A percentile compares a stretch with the other conserved stretches of the same genome.
These are phyloP conservation scores for Spencermartinsiella europaea DNA, from an alignment of 805 yeast genomes.

Conservation along the genomic window DNA sequence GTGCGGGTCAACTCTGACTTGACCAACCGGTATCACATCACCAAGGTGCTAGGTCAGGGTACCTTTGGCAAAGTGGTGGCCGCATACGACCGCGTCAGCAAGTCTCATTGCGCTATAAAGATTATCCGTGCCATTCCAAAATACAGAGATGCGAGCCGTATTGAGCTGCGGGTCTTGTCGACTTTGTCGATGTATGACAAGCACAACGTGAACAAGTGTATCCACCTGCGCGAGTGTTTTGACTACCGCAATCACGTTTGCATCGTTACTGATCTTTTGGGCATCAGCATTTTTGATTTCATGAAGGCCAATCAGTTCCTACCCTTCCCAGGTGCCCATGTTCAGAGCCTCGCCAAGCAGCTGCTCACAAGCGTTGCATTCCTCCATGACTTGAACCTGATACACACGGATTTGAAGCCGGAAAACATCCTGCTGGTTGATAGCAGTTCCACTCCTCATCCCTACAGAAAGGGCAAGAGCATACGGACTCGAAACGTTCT, in stretches of 20 bases:
- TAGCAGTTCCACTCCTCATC: constrained; percentile 40
- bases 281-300: constrained; percentile 84
- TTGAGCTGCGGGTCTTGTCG: constrained; percentile 78
- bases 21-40: constrained; percentile 66
- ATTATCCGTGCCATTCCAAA: constrained; percentile 88
- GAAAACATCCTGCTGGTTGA: constrained; percentile 78
- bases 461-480: constrained; percentile 27
- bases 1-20: constrained; percentile 33
- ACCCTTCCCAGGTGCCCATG: constrained; percentile 92
- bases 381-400: constrained; percentile 80
- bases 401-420: constrained; percentile 96
- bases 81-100: constrained; percentile 62
- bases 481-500: constrained; percentile 39
- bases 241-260: constrained; percentile 93
- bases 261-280: constrained; percentile 82
- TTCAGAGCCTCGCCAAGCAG: constrained; percentile 84
- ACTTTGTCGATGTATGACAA: constrained; percentile 71
- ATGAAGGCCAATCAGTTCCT: constrained; percentile 75
- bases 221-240: constrained; percentile 81
- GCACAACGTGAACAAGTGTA: constrained; percentile 64
- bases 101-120: constrained; percentile 77
- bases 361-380: constrained; percentile 79
- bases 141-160: constrained; percentile 91
- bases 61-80: constrained; percentile 88
- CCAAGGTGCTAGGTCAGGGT: constrained; percentile 78